Evolutionary conservation across 306 rosid genomes (phyloP).

Genomic region (Vigna hirtella): DNA sequence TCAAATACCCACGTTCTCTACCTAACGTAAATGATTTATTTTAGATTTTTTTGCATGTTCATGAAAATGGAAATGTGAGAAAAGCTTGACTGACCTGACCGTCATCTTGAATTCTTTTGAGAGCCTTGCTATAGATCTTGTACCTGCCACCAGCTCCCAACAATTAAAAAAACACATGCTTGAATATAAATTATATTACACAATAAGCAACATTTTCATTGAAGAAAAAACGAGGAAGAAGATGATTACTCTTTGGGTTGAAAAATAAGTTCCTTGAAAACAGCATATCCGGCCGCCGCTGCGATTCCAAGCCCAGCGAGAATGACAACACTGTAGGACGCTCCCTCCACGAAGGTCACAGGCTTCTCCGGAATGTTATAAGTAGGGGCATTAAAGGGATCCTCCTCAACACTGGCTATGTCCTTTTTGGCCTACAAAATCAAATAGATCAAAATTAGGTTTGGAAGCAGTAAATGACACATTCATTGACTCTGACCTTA

Average conservation of each 20-base stretch:
- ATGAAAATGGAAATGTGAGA: not conserved
- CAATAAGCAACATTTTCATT: not conserved
- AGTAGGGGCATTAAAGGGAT: slow-evolving; percentile 88
- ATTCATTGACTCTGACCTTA: not conserved
- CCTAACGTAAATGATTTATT: not conserved
- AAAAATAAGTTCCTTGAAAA: slow-evolving; percentile 93
- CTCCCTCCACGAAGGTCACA: slow-evolving; percentile 82
- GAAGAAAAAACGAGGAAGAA: not conserved
- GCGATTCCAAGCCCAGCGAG: slow-evolving; percentile 88
- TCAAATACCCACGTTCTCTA: not conserved
- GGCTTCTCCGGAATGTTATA: slow-evolving; percentile 96
- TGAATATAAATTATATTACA: not conserved
- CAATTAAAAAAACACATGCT: slow-evolving; percentile 19
- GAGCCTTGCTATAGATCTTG: slow-evolving; percentile 80
- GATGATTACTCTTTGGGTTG: slow-evolving; percentile 88
- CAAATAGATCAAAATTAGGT: not conserved
- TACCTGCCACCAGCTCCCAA: slow-evolving; percentile 58
- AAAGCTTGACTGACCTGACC: slow-evolving; percentile 63
- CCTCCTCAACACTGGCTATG: slow-evolving; percentile 78
- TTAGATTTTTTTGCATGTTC: not conserved
- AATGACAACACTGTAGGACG: slow-evolving; percentile 82
- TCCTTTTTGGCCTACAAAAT: slow-evolving; percentile 77
- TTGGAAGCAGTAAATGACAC: not conserved
- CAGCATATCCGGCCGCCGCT: slow-evolving; percentile 88
- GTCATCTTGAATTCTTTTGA: slow-evolving; percentile 89